Evolutionary conservation across 345 rosid genomes (phyloP), one percentile per base, ranked within the genome.

Genomic region (Excoecaria agallocha): DNA sequence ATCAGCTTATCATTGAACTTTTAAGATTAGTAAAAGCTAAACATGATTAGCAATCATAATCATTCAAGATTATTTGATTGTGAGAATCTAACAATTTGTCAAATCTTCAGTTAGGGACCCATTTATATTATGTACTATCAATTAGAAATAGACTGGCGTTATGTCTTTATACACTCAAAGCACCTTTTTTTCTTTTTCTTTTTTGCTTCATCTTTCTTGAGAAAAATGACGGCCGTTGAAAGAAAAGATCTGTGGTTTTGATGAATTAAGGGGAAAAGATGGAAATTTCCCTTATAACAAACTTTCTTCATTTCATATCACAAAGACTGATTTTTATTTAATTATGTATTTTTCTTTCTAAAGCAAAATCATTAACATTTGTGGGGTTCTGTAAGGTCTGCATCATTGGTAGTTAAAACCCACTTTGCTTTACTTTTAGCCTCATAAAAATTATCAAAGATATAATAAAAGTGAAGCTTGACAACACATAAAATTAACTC

Each of bases 311-410:
- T 52, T 59, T 69, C 65, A 43, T n/a, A 74, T 48, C 59, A 75
- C 60, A 45, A 11, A 61, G 11, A 49, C 50, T 68, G 46, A 30
- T n/a, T 55, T 30, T 55, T n/a, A 4, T 69, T 15, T 51, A 54
- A 54, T 52, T 13, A 30, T 46, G 24, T 11, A 1, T 25, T 1
- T 24, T 57, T 38, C 9, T 50, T 19, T 54, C 62, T 2, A 43
- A 74, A 66, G 82, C 35, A 48, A 80, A 80, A 72, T 78, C 79
- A 79, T 77, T 71, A 72, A 70, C 77, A 68, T 37, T 70, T 76
- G 84, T 79, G 79, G 85, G 85, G 80, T 62, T 79, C 70, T n/a
- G 61, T 49, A 25, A 5, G 39, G 84, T 77, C 85, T 54, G 77
- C 46, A 71, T 82, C 84, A 59, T n/a, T 75, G 74, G 63, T 60